Evolutionary conservation across 2,329 filamentous ascomycete genomes (phyloP).

Genomic region (Alternaria viburni): DNA sequence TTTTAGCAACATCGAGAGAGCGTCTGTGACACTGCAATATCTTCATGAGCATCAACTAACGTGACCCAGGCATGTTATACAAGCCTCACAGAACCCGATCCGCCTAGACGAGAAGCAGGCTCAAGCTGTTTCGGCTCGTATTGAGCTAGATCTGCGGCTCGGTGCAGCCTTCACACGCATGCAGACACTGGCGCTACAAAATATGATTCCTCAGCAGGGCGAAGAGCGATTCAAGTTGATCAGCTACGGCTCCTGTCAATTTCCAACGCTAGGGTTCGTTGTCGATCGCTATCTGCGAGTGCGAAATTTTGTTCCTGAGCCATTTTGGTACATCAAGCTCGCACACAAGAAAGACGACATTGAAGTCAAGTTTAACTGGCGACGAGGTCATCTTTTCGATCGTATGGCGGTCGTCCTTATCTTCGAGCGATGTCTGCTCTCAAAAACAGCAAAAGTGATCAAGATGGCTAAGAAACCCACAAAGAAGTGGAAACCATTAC

Average conservation of each 20-base stretch:
- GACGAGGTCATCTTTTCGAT: conserved; percentile 83
- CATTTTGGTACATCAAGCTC: conserved; percentile 91
- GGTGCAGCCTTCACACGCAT: conserved; percentile 92
- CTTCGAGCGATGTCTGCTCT: conserved; percentile 81
- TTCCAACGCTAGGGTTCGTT: conserved; percentile 94
- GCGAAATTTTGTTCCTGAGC: conserved; percentile 88
- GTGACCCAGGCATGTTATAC: conserved; percentile 75
- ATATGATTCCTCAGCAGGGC: conserved; percentile 69
- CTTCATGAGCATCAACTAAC: neutral
- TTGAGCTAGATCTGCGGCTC: conserved; percentile 89
- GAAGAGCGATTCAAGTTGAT: conserved; percentile 67
- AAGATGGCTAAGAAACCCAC: conserved; percentile 91
- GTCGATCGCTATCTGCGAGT: conserved; percentile 96
- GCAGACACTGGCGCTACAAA: conserved; percentile 78
- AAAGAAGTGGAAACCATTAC: conserved; percentile 91
- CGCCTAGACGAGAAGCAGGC: conserved; percentile 85
- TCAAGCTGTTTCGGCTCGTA: conserved; percentile 84
- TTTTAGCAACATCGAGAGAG: conserved; percentile 96
- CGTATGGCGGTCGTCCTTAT: conserved; percentile 79
- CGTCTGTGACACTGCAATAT: conserved; percentile 59
- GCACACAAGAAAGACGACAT: conserved; percentile 78
- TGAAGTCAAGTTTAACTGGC: conserved; percentile 85
- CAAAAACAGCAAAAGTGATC: conserved; percentile 77
- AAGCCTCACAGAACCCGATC: conserved; percentile 78
- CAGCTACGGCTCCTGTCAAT: conserved; percentile 96